Conservation (phyloP, 2,329 filamentous ascomycete species). For the Lojkania enalia region DNA sequence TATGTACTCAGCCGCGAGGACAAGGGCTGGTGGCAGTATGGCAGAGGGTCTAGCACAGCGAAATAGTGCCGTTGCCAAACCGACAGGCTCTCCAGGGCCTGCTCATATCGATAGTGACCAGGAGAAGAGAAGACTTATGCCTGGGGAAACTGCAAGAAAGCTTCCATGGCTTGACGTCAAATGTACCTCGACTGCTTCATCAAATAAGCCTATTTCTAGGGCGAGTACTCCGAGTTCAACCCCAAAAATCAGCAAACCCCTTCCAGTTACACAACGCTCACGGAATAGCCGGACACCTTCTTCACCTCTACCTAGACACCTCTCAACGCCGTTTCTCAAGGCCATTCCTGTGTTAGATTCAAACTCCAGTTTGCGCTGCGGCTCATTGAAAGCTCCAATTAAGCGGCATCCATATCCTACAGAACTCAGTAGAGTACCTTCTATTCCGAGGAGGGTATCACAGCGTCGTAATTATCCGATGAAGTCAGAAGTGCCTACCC, state of each 20-base stretch:
- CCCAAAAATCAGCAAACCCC: not conserved
- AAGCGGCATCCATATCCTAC: slow-evolving; percentile 11
- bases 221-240: not conserved
- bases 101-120: no score
- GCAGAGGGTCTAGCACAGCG: no score
- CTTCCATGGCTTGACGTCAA: slow-evolving; percentile 40
- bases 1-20: no score
- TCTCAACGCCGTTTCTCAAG: not conserved
- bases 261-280: slow-evolving; percentile 1
- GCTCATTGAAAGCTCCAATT: slow-evolving; percentile 7
- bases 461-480: no score
- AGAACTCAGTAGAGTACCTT: slow-evolving; percentile 17
- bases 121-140: slow-evolving; percentile 14
- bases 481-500: no score
- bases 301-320: slow-evolving; percentile 11
- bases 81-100: no score
- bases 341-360: slow-evolving; percentile 6
- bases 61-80: no score
- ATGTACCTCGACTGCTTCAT: slow-evolving; percentile 6
- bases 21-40: no score
- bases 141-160: slow-evolving; percentile 19
- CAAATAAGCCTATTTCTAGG: not conserved
- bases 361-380: slow-evolving; percentile 5
- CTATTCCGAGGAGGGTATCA: no score
- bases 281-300: slow-evolving; percentile 4